Conservation (phyloP, 202 grass and related monocot species). For the Musa balbisiana region DNA sequence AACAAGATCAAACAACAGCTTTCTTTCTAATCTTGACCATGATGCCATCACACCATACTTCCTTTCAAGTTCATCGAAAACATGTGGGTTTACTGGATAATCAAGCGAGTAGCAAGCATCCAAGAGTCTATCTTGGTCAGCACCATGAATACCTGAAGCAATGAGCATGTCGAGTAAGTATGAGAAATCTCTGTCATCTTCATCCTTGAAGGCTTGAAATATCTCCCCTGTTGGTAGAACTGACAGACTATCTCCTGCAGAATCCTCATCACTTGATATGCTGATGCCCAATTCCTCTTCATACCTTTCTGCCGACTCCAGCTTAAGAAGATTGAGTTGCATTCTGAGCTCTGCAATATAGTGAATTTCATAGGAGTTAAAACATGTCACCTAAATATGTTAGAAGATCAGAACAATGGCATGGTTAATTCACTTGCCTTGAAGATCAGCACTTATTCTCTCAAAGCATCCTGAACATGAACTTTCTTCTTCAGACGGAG, state of each 20-base stretch:
- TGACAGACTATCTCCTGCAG: conserved; percentile 21
- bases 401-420: neutral
- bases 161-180: conserved; percentile 70
- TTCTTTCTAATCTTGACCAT: conserved; percentile 66
- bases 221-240: conserved; percentile 36
- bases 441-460: conserved; percentile 92
- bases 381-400: neutral
- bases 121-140: conserved; percentile 36
- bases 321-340: conserved; percentile 91
- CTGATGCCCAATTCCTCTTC: conserved; percentile 33
- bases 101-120: conserved; percentile 43
- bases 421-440: conserved; percentile 51
- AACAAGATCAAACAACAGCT: conserved; percentile 74
- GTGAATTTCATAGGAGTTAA: conserved; percentile 1
- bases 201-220: conserved; percentile 48
- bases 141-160: conserved; percentile 36
- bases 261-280: conserved; percentile 52
- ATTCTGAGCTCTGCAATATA: conserved; percentile 68
- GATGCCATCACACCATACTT: conserved; percentile 55
- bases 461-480: conserved; percentile 77
- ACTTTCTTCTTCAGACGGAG: conserved; percentile 61
- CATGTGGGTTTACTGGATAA: conserved; percentile 28
- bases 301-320: conserved; percentile 36
- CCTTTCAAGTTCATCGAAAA: conserved; percentile 56
- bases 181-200: conserved; percentile 76